phyloP scores from a whole-genome alignment of 2,329 filamentous ascomycete genomes.

The Alternaria gaisen region DNA sequence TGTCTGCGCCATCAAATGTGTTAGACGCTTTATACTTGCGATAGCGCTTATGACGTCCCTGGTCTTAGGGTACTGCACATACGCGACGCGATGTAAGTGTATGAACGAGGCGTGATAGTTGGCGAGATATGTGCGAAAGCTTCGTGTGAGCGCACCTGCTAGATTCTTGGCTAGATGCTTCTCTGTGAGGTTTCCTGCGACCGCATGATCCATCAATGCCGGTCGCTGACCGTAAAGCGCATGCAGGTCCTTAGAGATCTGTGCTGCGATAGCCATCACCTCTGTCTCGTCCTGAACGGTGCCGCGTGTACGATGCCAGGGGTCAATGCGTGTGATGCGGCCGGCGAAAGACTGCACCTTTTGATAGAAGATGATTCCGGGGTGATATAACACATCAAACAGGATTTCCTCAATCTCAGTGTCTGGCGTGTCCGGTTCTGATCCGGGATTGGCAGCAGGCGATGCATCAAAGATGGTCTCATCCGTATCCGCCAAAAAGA shows the following conservation, averaged over 20 bases:
- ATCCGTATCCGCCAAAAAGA: slow-evolving; percentile 61
- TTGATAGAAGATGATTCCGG: slow-evolving; percentile 65
- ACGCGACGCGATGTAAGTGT: slow-evolving; percentile 66
- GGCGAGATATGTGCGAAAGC: slow-evolving; percentile 65
- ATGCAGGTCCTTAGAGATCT: slow-evolving; percentile 62
- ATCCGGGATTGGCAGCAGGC: slow-evolving; percentile 47
- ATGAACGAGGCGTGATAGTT: slow-evolving; percentile 67
- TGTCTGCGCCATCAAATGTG: slow-evolving; percentile 56
- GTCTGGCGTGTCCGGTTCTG: slow-evolving; percentile 38
- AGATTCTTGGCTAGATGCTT: slow-evolving; percentile 60
- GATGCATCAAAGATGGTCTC: slow-evolving; percentile 59
- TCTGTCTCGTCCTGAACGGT: slow-evolving; percentile 68
- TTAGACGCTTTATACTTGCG: slow-evolving; percentile 59
- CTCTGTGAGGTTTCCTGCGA: slow-evolving; percentile 61
- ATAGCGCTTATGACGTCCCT: slow-evolving; percentile 60
- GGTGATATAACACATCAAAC: slow-evolving; percentile 65
- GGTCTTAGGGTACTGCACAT: slow-evolving; percentile 63
- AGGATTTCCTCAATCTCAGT: slow-evolving; percentile 59
- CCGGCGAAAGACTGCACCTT: slow-evolving; percentile 67
- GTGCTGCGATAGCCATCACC: slow-evolving; percentile 63
- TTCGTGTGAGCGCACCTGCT: slow-evolving; percentile 61
- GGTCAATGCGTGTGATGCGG: slow-evolving; percentile 65
- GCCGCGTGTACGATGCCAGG: slow-evolving; percentile 64
- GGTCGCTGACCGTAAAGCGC: slow-evolving; percentile 62
- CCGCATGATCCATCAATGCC: slow-evolving; percentile 65